These are phyloP conservation scores for Myxozyma neglecta DNA, from an alignment of 805 yeast species.

Conservation along the genomic window DNA sequence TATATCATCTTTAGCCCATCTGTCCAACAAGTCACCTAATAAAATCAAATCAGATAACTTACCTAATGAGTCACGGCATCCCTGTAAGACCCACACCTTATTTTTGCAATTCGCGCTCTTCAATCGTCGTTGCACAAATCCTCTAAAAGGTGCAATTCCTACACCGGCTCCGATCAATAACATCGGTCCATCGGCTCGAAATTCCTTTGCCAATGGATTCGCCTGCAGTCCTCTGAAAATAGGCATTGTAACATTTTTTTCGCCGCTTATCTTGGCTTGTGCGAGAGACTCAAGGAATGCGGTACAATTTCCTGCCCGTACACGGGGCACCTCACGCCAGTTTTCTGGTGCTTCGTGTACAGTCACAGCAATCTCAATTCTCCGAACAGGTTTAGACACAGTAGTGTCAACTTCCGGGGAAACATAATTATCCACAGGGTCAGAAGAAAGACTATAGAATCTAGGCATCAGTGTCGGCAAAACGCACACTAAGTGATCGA, in stretches of 20 bases:
- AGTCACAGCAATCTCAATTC: constrained; percentile 36
- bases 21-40: background rate
- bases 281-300: constrained; percentile 33
- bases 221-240: constrained; percentile 36
- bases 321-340: constrained; percentile 24
- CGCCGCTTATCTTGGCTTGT: constrained; percentile 9
- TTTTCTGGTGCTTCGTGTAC: constrained; percentile 33
- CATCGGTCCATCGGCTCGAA: constrained; percentile 37
- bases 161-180: constrained; percentile 38
- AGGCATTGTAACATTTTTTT: constrained; percentile 25
- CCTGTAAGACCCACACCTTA: constrained; percentile 37
- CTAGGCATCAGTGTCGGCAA: constrained; percentile 75
- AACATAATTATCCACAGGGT: constrained; percentile 38
- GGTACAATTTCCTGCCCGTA: constrained; percentile 33
- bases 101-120: constrained; percentile 34
- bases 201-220: constrained; percentile 36
- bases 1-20: background rate
- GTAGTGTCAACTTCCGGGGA: constrained; percentile 36
- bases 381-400: background rate
- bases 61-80: constrained; percentile 35
- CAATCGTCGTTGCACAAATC: constrained; percentile 37
- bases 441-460: constrained; percentile 71
- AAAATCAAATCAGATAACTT: background rate
- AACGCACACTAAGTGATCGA: constrained; percentile 62
- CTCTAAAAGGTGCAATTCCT: constrained; percentile 37